Conservation (phyloP, 2,329 filamentous ascomycete species). For the Ophiostoma montium region DNA sequence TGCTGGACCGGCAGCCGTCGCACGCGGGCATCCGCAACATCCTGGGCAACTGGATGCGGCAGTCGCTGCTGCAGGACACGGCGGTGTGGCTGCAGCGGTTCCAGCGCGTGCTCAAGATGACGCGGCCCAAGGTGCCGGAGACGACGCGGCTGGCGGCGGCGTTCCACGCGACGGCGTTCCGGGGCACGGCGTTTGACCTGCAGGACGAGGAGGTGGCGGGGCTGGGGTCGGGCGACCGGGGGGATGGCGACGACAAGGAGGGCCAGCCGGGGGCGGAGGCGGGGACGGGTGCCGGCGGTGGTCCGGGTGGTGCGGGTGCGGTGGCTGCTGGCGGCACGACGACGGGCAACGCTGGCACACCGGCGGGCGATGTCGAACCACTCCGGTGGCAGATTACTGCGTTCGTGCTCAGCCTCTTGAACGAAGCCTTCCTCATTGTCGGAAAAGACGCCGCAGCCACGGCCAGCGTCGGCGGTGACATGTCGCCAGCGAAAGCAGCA, state of each 20-base stretch:
- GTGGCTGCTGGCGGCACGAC: neutral
- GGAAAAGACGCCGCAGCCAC: slow-evolving; percentile 66
- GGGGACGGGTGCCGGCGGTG: slow-evolving; percentile 13
- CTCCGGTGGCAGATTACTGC: slow-evolving; percentile 91
- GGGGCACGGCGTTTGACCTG: slow-evolving; percentile 54
- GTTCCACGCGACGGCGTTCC: slow-evolving; percentile 19
- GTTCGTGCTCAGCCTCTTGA: slow-evolving; percentile 82
- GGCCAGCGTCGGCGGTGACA: slow-evolving; percentile 34
- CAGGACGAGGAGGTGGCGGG: slow-evolving; percentile 95
- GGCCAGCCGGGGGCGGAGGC: neutral
- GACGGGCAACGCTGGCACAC: slow-evolving; percentile 18
- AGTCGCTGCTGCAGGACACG: slow-evolving; percentile 71
- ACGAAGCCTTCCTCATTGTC: slow-evolving; percentile 66
- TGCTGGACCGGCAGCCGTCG: slow-evolving; percentile 61
- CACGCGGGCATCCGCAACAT: slow-evolving; percentile 77
- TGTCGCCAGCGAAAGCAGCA: slow-evolving; percentile 57
- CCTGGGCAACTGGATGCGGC: slow-evolving; percentile 82
- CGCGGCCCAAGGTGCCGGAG: slow-evolving; percentile 50
- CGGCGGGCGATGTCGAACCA: slow-evolving; percentile 61
- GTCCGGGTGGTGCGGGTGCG: neutral
- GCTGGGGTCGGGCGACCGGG: slow-evolving; percentile 53
- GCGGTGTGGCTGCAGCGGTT: slow-evolving; percentile 77
- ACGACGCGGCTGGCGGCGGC: slow-evolving; percentile 22
- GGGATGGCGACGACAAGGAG: slow-evolving; percentile 40
- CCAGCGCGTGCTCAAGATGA: slow-evolving; percentile 81